These are phyloP conservation scores for Filosporella fistucella DNA, from an alignment of 495 filamentous ascomycete species.

Conservation along the genomic window DNA sequence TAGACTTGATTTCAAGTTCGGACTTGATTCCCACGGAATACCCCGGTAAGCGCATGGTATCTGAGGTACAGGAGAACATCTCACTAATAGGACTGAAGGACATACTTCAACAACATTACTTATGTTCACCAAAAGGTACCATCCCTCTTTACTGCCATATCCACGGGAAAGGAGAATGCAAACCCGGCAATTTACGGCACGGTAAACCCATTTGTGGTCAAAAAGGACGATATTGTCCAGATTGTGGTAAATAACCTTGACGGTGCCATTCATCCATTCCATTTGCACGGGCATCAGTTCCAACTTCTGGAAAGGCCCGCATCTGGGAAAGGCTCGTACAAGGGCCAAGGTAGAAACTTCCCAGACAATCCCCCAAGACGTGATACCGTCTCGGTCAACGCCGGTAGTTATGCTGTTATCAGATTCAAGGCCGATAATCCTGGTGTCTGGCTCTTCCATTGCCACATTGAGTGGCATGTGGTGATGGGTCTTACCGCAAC, in stretches of 20 bases:
- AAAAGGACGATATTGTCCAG: constrained; percentile 63
- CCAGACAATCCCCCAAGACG: constrained; percentile 38
- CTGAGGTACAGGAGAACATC: neutral
- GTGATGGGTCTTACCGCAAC: constrained; percentile 33
- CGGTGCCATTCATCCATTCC: constrained; percentile 51
- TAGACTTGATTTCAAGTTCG: constrained; percentile 4
- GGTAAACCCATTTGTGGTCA: constrained; percentile 61
- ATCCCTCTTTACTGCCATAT: constrained; percentile 69
- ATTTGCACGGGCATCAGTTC: constrained; percentile 73
- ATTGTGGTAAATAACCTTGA: constrained; percentile 79
- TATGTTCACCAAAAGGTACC: constrained; percentile 74
- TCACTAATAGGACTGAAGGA: constrained; percentile 33
- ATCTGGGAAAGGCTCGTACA: constrained; percentile 14
- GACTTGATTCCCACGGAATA: constrained; percentile 1
- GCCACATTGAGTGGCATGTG: constrained; percentile 28
- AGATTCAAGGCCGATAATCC: constrained; percentile 64
- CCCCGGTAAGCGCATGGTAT: constrained; percentile 37
- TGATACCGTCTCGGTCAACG: constrained; percentile 50
- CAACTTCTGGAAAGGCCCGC: constrained; percentile 56
- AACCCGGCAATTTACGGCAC: constrained; percentile 63
- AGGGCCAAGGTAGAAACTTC: neutral
- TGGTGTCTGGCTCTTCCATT: constrained; percentile 41
- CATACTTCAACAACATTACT: constrained; percentile 73
- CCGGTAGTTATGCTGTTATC: constrained; percentile 52
- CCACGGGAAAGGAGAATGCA: constrained; percentile 54